Evolutionary conservation across 495 filamentous ascomycete genomes (phyloP), one percentile per base, ranked within the genome.

Genomic region (Neurospora sp.): DNA sequence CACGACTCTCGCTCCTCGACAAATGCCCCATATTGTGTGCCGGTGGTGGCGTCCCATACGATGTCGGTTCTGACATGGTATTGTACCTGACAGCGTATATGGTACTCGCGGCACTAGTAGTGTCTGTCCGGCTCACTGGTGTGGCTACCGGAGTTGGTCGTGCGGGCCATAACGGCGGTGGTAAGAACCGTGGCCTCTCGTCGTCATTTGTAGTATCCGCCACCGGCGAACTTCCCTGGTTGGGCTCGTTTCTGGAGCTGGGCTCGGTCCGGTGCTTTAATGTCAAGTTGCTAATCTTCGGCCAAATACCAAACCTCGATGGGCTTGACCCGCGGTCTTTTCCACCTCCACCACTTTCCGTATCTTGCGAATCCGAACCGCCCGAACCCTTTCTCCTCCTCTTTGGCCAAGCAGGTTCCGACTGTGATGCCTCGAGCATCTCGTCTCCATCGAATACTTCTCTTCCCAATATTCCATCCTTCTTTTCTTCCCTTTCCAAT

Each of bases 371-470:
- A 9, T 81, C 81, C 31, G 74, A 74, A 69, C 76, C 78, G 41
- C 76, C 79, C 42, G 70, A 77, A 14, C 74, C 75, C 38, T 80
- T 83, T 70, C 78, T 83, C 62, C 78, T 81, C 71, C 79, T 76
- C 59, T 80, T 79, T 12, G 80, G 73, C 77, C 81, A 82, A 69
- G 78, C 74, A 42, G 79, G 71, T 59, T 85, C 82, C 31, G 80
- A 78, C 16, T 89, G 88, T 11, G 90, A 91, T 31, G 91, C 85
- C 31, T 96, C 93, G 42, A 96, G 83, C 93, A 96, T 97, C 80
- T 99, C 96, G 76, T 99, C 96, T 16, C 95, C 96, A 77, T 98
- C 96, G 75, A 98, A 98, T 0, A 98, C 89, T 79, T 99, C 96
- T 74, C 96, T 85, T 23, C 96, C 96, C 4, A 99, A 85, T 35